Evolutionary conservation across 176 grass and related monocot species (phyloP).

Genomic region (Stipa capillata): DNA sequence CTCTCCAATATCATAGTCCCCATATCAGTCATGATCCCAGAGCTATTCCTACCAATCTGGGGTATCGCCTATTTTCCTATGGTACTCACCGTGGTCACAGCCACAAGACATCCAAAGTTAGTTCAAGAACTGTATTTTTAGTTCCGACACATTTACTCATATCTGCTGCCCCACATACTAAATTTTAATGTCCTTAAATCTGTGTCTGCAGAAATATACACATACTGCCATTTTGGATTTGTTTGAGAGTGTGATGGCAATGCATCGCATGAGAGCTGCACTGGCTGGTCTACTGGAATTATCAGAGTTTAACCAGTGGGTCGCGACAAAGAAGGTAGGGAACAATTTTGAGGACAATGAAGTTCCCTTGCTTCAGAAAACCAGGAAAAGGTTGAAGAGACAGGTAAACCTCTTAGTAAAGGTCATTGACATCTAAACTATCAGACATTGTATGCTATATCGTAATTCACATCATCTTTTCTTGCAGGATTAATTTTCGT

Average conservation of each 20-base stretch:
- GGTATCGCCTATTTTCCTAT: constrained; percentile 88
- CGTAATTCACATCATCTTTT: not conserved
- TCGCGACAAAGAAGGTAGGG: constrained; percentile 77
- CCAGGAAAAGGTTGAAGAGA: constrained; percentile 49
- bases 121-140: not conserved
- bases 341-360: constrained; percentile 45
- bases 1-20: constrained; percentile 81
- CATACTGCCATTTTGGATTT: constrained; percentile 98
- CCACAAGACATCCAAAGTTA: constrained; percentile 81
- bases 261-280: constrained; percentile 86
- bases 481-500: constrained; percentile 58
- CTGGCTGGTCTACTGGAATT: constrained; percentile 69
- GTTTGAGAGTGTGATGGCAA: constrained; percentile 87
- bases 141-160: not conserved
- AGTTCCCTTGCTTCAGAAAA: constrained; percentile 51
- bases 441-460: not conserved
- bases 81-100: constrained; percentile 60
- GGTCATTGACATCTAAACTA: not conserved
- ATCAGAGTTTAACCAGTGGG: constrained; percentile 62
- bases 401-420: constrained; percentile 38
- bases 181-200: not conserved
- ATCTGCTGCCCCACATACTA: too few species aligned
- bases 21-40: constrained; percentile 69
- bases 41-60: constrained; percentile 78
- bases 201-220: constrained; percentile 64